Percentiles rank a stretch among this genome's conserved stretches.
These are phyloP conservation scores for Lactarius vividus DNA, from an alignment of 768 basidiomycete genomes.

Conservation along the genomic window DNA sequence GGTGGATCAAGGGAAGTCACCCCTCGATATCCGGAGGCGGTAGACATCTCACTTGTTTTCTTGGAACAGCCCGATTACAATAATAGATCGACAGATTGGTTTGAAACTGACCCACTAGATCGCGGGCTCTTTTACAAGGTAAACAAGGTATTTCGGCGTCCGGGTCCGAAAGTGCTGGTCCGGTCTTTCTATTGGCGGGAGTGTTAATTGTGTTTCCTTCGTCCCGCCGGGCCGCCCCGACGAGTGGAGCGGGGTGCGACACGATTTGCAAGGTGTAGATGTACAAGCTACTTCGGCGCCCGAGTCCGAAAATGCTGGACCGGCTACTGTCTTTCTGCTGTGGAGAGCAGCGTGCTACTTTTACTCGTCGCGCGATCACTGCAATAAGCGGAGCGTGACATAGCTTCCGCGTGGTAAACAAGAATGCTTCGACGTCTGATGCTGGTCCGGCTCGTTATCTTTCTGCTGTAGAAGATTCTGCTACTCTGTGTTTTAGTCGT, in stretches of 20 bases:
- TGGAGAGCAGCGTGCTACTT: background rate
- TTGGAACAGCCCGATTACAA: background rate
- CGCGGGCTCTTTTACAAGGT: background rate
- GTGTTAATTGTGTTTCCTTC: background rate
- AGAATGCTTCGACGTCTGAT: background rate
- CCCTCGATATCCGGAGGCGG: background rate
- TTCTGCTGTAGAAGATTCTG: background rate
- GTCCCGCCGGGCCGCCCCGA: background rate
- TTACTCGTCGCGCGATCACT: background rate
- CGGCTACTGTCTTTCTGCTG: background rate
- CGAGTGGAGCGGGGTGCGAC: background rate
- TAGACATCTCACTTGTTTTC: background rate
- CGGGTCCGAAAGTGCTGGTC: background rate
- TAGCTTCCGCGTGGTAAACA: background rate
- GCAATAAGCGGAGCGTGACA: background rate
- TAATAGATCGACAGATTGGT: background rate
- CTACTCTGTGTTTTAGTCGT: background rate
- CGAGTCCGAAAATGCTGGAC: background rate
- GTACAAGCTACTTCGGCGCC: background rate
- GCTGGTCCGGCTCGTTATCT: background rate
- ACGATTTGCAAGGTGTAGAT: background rate
- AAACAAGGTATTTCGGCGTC: background rate
- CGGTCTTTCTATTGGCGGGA: background rate
- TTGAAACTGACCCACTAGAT: background rate
- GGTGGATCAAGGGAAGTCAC: background rate